Conservation (phyloP, 108 stramenopile genomes). For the Pseudonitzschia delicatissima region DNA sequence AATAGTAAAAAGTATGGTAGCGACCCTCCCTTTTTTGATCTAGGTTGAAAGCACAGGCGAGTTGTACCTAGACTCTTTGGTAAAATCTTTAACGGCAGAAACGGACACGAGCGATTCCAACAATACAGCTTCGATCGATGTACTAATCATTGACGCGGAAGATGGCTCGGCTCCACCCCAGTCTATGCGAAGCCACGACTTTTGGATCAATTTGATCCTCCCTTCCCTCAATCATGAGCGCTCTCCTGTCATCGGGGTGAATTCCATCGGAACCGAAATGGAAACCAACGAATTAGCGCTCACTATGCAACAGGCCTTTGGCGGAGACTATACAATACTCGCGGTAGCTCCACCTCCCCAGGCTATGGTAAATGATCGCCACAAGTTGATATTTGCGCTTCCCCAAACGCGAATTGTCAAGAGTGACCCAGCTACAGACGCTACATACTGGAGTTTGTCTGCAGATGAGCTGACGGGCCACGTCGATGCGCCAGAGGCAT, state of each 20-base stretch:
- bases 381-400: background rate
- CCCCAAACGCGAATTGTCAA: too few relatives aligned
- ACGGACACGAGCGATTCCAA: background rate
- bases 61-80: background rate
- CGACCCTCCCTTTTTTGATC: background rate
- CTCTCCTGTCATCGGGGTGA: background rate
- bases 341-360: background rate
- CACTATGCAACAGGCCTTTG: background rate
- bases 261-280: background rate
- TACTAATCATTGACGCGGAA: conserved; percentile 2
- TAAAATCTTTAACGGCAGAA: background rate
- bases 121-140: background rate
- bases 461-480: background rate
- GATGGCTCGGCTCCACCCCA: background rate
- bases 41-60: background rate
- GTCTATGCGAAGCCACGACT: background rate
- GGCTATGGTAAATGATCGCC: background rate
- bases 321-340: background rate
- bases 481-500: background rate
- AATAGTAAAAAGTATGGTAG: background rate
- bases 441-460: background rate
- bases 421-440: too few relatives aligned
- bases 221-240: background rate
- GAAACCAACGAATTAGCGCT: background rate
- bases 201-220: background rate